A percentile compares a stretch with the other conserved stretches of the same genome.
phyloP scores from a whole-genome alignment of 116 monocot genomes.

The Dioscorea cayenensis region DNA sequence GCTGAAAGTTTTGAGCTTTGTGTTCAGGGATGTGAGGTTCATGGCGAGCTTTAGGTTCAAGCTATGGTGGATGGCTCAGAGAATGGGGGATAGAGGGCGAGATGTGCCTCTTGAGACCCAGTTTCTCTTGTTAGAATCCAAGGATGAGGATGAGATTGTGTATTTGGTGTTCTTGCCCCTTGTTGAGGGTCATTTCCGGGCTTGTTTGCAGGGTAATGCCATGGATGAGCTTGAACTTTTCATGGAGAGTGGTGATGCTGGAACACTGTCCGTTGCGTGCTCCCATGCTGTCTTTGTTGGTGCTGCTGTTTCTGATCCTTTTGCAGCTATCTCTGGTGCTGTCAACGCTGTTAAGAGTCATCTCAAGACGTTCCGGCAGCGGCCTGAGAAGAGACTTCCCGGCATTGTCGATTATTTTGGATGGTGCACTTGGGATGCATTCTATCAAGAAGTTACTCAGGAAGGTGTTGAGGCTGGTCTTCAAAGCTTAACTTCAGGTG shows the following conservation, averaged over 20 bases:
- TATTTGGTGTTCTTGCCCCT: slow-evolving; percentile 72
- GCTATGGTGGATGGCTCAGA: slow-evolving; percentile 97
- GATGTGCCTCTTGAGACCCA: slow-evolving; percentile 83
- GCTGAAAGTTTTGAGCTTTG: not conserved
- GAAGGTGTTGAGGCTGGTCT: slow-evolving; percentile 84
- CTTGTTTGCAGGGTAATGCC: slow-evolving; percentile 62
- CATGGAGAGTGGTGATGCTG: slow-evolving; percentile 70
- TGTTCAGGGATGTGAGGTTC: slow-evolving; percentile 56
- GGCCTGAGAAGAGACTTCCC: slow-evolving; percentile 62
- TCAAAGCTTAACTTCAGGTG: slow-evolving; percentile 46
- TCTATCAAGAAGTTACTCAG: slow-evolving; percentile 83
- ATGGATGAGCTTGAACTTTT: slow-evolving; percentile 57
- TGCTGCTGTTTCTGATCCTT: slow-evolving; percentile 60
- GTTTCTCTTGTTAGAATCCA: slow-evolving; percentile 64
- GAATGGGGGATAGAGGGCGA: slow-evolving; percentile 56
- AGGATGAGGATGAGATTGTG: slow-evolving; percentile 2
- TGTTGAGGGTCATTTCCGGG: slow-evolving; percentile 61
- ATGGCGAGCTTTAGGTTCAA: slow-evolving; percentile 79
- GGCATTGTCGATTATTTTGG: slow-evolving; percentile 77
- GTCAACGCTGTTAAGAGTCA: slow-evolving; percentile 53
- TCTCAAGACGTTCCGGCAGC: slow-evolving; percentile 58
- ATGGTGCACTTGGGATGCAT: slow-evolving; percentile 98
- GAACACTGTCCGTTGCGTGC: slow-evolving; percentile 24
- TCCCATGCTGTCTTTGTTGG: slow-evolving; percentile 55
- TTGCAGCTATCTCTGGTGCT: slow-evolving; percentile 57